Conservation (phyloP, 1,284 basidiomycete genomes). For the Wallemia mellicola region DNA sequence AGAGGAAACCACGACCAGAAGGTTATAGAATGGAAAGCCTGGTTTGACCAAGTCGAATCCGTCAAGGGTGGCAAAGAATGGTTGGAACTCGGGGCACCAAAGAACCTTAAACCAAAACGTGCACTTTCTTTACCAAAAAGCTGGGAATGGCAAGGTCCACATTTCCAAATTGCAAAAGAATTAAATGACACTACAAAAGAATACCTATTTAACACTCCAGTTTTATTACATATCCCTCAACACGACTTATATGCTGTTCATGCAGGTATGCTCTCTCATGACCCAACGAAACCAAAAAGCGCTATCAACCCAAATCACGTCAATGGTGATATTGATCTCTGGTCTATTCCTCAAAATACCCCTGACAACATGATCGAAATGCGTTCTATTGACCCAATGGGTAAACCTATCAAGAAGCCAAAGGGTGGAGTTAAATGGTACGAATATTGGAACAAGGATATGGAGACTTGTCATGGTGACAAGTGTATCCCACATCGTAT, state of each 20-base stretch:
- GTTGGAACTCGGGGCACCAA: neutral
- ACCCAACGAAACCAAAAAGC: neutral
- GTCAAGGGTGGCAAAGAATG: neutral
- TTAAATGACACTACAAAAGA: neutral
- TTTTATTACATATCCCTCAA: neutral
- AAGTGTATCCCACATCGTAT: neutral
- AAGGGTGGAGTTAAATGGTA: neutral
- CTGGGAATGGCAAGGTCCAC: neutral
- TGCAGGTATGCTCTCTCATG: neutral
- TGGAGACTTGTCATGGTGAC: neutral
- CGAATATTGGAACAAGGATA: neutral
- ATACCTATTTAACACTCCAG: neutral
- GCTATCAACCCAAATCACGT: neutral
- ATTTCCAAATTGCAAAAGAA: neutral
- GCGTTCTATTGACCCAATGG: neutral
- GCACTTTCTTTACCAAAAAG: neutral
- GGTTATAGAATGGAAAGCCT: neutral
- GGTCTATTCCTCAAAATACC: neutral
- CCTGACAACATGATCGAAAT: neutral
- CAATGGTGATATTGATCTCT: neutral
- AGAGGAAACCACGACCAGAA: neutral
- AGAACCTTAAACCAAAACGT: neutral
- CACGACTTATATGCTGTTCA: neutral
- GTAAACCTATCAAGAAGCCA: neutral
- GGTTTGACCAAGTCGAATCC: neutral